Conservation (phyloP, 495 filamentous ascomycete genomes). For the Xylaria sp. region DNA sequence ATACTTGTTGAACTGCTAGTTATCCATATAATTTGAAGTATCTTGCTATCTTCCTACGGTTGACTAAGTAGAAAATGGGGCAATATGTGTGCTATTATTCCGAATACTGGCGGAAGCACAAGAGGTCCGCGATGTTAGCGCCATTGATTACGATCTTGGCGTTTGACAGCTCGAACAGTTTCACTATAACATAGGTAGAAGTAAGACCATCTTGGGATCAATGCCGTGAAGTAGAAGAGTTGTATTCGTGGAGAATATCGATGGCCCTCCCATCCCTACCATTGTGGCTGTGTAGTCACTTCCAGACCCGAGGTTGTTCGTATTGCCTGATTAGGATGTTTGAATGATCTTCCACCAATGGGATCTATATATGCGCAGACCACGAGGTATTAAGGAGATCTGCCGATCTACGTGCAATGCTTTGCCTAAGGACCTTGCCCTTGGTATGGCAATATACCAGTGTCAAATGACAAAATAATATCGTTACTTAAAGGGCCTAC, state of each 20-base stretch:
- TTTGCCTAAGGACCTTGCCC: too few species aligned
- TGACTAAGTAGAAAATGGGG: too few species aligned
- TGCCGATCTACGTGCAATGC: conserved; percentile 4
- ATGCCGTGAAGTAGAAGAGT: background rate
- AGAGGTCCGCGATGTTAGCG: background rate
- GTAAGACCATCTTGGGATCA: background rate
- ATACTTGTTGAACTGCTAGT: too few species aligned
- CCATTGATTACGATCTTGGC: background rate
- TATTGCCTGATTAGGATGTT: conserved; percentile 16
- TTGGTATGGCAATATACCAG: background rate
- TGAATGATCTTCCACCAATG: conserved; percentile 23
- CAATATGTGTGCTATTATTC: too few species aligned
- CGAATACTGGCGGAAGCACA: too few species aligned
- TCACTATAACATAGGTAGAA: background rate
- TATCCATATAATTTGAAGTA: too few species aligned
- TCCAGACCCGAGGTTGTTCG: background rate
- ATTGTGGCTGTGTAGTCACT: background rate
- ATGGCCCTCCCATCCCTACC: background rate
- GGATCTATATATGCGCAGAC: background rate
- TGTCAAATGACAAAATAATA: background rate
- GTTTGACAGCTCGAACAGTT: background rate
- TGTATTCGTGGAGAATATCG: conserved; percentile 20
- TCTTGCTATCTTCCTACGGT: too few species aligned
- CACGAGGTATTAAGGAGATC: background rate
- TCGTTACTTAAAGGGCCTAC: background rate